Conservation (phyloP, 2,329 filamentous ascomycete genomes). For the Pseudocercospora pini-densiflorae region DNA sequence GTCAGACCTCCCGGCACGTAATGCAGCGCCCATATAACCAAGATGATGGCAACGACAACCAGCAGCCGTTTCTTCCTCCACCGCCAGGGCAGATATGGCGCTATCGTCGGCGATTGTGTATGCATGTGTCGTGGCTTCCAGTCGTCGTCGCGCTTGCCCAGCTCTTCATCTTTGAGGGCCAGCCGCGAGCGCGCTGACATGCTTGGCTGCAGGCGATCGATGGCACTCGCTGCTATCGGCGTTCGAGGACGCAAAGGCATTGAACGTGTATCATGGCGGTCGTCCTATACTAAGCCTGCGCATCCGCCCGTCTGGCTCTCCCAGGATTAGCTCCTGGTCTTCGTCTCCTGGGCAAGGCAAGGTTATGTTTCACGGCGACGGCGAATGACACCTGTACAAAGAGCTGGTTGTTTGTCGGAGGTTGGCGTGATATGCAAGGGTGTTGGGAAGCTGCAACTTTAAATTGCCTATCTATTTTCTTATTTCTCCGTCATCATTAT, state of each 20-base stretch:
- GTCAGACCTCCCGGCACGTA: constrained; percentile 12
- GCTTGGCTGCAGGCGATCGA: constrained; percentile 4
- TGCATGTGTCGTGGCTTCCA: constrained; percentile 11
- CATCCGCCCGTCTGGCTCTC: not conserved
- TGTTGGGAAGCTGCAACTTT: not conserved
- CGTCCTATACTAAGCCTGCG: not conserved
- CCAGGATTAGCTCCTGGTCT: not conserved
- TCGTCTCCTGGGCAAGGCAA: not conserved
- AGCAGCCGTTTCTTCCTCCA: constrained; percentile 57
- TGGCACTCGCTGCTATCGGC: not conserved
- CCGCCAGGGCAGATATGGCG: constrained; percentile 34
- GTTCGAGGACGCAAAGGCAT: constrained; percentile 14
- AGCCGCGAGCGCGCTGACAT: constrained; percentile 26
- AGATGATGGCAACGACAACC: constrained; percentile 48
- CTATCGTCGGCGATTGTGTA: constrained; percentile 21
- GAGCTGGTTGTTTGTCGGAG: not conserved
- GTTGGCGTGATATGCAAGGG: not conserved
- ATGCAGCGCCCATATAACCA: constrained; percentile 13
- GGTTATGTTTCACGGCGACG: not conserved
- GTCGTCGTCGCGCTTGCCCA: constrained; percentile 69
- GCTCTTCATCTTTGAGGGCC: constrained; percentile 60
- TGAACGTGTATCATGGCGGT: constrained; percentile 8
- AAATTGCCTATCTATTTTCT: not conserved
- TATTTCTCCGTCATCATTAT: not conserved
- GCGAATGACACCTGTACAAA: not conserved